These are phyloP conservation scores for Diaporthe ampelina DNA, from an alignment of 2,329 filamentous ascomycete species.

Conservation along the genomic window DNA sequence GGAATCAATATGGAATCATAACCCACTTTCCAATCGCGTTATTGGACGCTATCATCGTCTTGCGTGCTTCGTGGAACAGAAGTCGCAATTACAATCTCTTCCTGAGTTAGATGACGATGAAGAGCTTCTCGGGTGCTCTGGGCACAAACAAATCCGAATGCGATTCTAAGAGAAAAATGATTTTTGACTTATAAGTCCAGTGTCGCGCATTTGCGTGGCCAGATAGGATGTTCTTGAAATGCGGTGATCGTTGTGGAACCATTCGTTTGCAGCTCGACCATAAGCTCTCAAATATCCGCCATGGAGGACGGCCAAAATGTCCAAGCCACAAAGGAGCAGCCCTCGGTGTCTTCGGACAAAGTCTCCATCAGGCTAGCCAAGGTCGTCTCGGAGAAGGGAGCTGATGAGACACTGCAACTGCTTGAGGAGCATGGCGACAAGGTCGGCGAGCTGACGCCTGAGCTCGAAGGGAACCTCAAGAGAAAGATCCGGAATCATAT, in stretches of 20 bases:
- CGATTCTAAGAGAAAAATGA: neutral
- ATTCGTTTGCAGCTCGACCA: too few relatives aligned
- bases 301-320: constrained; percentile 1
- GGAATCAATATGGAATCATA: constrained; percentile 27
- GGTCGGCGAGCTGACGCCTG: constrained; percentile 49
- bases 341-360: constrained; percentile 8
- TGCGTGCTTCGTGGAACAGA: constrained; percentile 30
- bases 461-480: constrained; percentile 48
- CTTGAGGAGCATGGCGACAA: constrained; percentile 52
- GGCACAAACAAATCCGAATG: neutral
- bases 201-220: neutral
- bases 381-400: constrained; percentile 40
- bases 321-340: constrained; percentile 17
- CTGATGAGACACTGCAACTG: constrained; percentile 54
- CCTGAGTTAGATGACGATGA: neutral
- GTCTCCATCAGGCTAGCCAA: constrained; percentile 9
- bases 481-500: constrained; percentile 53
- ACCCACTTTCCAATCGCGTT: constrained; percentile 8
- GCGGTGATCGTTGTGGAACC: neutral
- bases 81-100: constrained; percentile 7
- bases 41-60: constrained; percentile 5
- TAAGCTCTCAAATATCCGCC: neutral
- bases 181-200: neutral
- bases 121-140: neutral
- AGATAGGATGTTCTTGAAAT: neutral